Evolutionary conservation across 108 stramenopile genomes (phyloP), one percentile per base, ranked within the genome.

Genomic region (Pinguiococcus pyrenoidosus): DNA sequence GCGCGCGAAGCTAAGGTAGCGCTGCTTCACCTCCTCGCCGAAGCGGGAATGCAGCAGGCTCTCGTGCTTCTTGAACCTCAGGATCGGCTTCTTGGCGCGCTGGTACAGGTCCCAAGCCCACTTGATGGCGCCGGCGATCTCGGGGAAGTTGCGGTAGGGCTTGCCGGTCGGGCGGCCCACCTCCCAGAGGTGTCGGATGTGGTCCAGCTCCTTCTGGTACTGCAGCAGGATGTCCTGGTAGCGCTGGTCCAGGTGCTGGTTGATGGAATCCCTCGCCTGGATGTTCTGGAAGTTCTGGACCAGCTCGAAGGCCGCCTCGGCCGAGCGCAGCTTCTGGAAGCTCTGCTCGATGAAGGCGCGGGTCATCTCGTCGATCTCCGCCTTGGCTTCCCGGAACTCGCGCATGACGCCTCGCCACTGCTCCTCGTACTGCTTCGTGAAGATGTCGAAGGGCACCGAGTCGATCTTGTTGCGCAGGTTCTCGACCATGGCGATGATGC

Each of bases 261-360:
- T 55, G 52, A 67, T 67, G 14, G 55, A 46, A 16, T 58, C 42
- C 38, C 71, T 56, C 20, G 36, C 26, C 51, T 66, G 50, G 37
- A 79, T 73, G 35, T 75, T 71, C 21, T 64, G 67, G 39, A 79
- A 73, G 59, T 78, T 77, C 35, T 75, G 58, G 35, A 79, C 68
- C 5, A 79, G 76, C 39, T 77, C 76, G 44, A 75, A 79, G 44
- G 78, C 78, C 20, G 69, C 76, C 55, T 75, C 74, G 14, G 78
- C 73, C n/a, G 70, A 72, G 39, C 78, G 71, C 25, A 79, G 68
- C 39, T 69, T 74, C 39, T 72, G 56, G 37, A 79, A 79, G 2
- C 73, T 65, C 2, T 49, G 39, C 39, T 79, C 74, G 17, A 79
- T 79, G 73, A 77, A 77, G 16, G 37, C 27, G 29, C 55, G 41